Conservation (phyloP, 2,329 filamentous ascomycete species). For the Aspergillus fijiensis region DNA sequence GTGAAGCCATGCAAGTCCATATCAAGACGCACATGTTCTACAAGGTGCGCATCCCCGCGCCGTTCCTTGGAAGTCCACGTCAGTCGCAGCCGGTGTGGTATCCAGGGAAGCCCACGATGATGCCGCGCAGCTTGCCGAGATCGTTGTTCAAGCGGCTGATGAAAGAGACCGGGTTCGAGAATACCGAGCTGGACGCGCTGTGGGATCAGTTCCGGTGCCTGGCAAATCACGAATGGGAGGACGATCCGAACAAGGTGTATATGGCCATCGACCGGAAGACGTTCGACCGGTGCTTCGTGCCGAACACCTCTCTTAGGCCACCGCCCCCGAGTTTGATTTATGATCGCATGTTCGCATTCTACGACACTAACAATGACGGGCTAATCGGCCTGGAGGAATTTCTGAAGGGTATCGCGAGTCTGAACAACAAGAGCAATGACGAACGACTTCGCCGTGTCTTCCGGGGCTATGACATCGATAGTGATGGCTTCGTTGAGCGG, state of each 20-base stretch:
- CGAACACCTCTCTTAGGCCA: slow-evolving; percentile 75
- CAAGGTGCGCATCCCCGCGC: slow-evolving; percentile 88
- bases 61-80: slow-evolving; percentile 73
- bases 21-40: slow-evolving; percentile 94
- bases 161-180: slow-evolving; percentile 74
- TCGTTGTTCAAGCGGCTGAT: slow-evolving; percentile 67
- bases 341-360: slow-evolving; percentile 95
- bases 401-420: slow-evolving; percentile 71
- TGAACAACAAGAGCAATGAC: slow-evolving; percentile 58
- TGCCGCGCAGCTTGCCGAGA: slow-evolving; percentile 66
- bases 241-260: slow-evolving; percentile 73
- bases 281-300: slow-evolving; percentile 87
- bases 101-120: slow-evolving; percentile 76
- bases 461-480: slow-evolving; percentile 85
- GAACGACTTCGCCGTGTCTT: slow-evolving; percentile 74
- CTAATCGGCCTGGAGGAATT: slow-evolving; percentile 93
- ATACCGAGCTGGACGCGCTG: slow-evolving; percentile 83
- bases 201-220: slow-evolving; percentile 98
- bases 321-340: slow-evolving; percentile 85
- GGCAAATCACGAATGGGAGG: slow-evolving; percentile 78
- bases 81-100: slow-evolving; percentile 84
- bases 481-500: slow-evolving; percentile 79
- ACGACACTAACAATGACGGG: slow-evolving; percentile 85
- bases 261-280: slow-evolving; percentile 89
- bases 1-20: slow-evolving; percentile 71